phyloP scores from a whole-genome alignment of 495 filamentous ascomycete species.

The Pyronema domesticum region DNA sequence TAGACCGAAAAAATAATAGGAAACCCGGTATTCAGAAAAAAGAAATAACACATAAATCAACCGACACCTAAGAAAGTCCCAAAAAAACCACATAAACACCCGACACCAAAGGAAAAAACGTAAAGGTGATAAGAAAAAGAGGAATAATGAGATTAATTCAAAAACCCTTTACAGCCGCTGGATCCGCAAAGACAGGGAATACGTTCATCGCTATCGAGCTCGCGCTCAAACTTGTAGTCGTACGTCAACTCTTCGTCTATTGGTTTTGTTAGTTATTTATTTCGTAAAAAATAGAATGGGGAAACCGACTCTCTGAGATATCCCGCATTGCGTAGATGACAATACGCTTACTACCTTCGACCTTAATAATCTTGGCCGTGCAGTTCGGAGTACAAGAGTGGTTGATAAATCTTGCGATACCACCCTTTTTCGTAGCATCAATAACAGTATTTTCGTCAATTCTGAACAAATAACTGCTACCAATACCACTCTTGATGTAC shows the following conservation, averaged over 20 bases:
- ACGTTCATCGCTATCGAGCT: constrained; percentile 82
- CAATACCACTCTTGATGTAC: constrained; percentile 91
- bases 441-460: constrained; percentile 97
- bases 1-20: too few relatives aligned
- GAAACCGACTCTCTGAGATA: constrained; percentile 69
- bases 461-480: constrained; percentile 91
- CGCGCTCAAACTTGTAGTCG: constrained; percentile 99
- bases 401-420: constrained; percentile 97
- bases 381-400: constrained; percentile 97
- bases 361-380: constrained; percentile 98
- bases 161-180: constrained; percentile 90
- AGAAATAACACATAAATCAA: too few relatives aligned
- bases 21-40: too few relatives aligned
- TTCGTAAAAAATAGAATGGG: background rate
- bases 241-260: constrained; percentile 96
- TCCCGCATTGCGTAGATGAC: constrained; percentile 95
- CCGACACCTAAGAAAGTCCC: too few relatives aligned
- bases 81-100: too few relatives aligned
- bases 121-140: background rate
- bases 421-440: constrained; percentile 94
- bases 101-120: too few relatives aligned
- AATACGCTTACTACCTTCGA: constrained; percentile 96
- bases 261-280: constrained; percentile 29
- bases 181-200: constrained; percentile 96
- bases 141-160: constrained; percentile 47